Conservation (phyloP, 192 early-diverging fungal species). For the Piromyces finnis region DNA sequence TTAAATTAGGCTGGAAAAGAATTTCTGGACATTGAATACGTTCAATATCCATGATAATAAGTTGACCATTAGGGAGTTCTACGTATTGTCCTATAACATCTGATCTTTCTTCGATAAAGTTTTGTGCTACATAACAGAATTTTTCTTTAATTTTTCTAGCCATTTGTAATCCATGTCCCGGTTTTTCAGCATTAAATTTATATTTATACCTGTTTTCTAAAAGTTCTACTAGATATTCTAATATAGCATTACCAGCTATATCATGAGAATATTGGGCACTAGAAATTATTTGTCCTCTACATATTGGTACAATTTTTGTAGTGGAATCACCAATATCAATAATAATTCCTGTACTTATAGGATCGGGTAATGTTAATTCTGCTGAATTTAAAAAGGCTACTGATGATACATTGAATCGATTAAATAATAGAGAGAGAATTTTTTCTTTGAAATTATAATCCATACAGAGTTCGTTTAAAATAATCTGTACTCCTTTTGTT, state of each 20-base stretch:
- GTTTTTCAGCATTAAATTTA: not conserved
- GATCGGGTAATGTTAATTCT: not conserved
- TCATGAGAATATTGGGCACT: not conserved
- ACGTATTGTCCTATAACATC: not conserved
- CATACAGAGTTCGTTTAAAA: not conserved
- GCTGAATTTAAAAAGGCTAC: not conserved
- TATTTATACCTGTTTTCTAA: not conserved
- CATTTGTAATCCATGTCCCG: not conserved
- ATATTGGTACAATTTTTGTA: not conserved
- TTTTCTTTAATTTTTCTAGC: not conserved
- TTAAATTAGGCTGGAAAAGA: not conserved
- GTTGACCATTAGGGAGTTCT: not conserved
- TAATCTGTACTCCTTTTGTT: not conserved
- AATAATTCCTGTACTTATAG: not conserved
- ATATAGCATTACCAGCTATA: not conserved
- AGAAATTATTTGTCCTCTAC: not conserved
- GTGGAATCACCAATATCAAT: not conserved
- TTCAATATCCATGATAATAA: not conserved
- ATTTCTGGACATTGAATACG: not conserved
- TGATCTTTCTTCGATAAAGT: not conserved
- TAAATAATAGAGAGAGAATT: not conserved
- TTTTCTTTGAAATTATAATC: not conserved
- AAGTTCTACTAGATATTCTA: not conserved
- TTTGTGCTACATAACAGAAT: not conserved
- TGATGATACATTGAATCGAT: not conserved